Evolutionary conservation across 768 basidiomycete species (phyloP).

Genomic region (Collybia mongolica): DNA sequence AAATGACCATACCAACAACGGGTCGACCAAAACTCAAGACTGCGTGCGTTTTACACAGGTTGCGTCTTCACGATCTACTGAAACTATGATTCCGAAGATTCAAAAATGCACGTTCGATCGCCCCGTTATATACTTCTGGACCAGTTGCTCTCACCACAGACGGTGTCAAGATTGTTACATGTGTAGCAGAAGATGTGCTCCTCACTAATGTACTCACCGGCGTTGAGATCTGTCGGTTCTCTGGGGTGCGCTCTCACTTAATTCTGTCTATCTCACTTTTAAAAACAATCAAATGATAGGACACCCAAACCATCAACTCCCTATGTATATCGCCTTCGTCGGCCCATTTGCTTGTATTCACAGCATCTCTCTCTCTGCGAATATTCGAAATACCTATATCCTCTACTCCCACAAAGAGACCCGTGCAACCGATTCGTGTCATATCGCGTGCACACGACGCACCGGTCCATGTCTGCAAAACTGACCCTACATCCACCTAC

Average conservation of each 20-base stretch:
- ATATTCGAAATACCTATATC: slow-evolving; percentile 76
- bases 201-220: slow-evolving; percentile 81
- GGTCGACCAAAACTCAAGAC: slow-evolving; percentile 55
- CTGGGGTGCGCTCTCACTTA: slow-evolving; percentile 58
- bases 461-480: slow-evolving; percentile 85
- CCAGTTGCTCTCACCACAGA: slow-evolving; percentile 79
- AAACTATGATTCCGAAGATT: slow-evolving; percentile 48
- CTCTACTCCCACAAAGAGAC: slow-evolving; percentile 37
- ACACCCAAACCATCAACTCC: slow-evolving; percentile 80
- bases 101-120: slow-evolving; percentile 69
- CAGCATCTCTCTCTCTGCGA: slow-evolving; percentile 75
- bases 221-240: slow-evolving; percentile 73
- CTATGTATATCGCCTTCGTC: slow-evolving; percentile 79
- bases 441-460: slow-evolving; percentile 88
- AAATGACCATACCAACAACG: slow-evolving; percentile 30
- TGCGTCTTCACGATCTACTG: slow-evolving; percentile 2
- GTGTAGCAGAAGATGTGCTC: slow-evolving; percentile 82
- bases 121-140: slow-evolving; percentile 86
- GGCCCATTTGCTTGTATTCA: slow-evolving; percentile 76
- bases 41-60: slow-evolving; percentile 42
- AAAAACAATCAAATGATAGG: slow-evolving; percentile 44
- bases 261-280: slow-evolving; percentile 1
- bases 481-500: slow-evolving; percentile 85
- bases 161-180: slow-evolving; percentile 79
- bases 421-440: slow-evolving; percentile 69